Percentiles rank a stretch among this genome's conserved stretches.
phyloP scores from a whole-genome alignment of 306 rosid species.

The Pterocarpus macrocarpus region DNA sequence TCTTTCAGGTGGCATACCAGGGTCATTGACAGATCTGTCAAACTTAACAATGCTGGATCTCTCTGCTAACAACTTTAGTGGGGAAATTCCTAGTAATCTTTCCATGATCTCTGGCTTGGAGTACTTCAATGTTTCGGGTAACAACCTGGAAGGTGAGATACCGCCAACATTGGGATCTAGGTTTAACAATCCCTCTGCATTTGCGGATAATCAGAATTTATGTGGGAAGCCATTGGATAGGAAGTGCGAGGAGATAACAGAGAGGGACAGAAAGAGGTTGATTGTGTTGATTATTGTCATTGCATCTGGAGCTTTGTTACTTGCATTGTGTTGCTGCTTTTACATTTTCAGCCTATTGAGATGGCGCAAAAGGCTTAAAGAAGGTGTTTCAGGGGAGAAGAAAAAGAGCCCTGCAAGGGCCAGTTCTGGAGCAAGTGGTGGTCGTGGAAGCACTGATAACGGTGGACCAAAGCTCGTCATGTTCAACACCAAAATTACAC shows the following conservation, averaged over 20 bases:
- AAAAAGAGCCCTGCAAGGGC: constrained; percentile 83
- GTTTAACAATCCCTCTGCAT: constrained; percentile 67
- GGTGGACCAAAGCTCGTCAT: constrained; percentile 90
- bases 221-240: constrained; percentile 78
- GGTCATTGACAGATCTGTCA: constrained; percentile 63
- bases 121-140: constrained; percentile 78
- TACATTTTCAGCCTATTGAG: constrained; percentile 78
- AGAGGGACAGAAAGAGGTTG: constrained; percentile 63
- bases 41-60: constrained; percentile 73
- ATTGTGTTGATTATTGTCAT: constrained; percentile 65
- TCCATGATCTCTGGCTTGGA: constrained; percentile 59
- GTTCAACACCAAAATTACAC: constrained; percentile 89
- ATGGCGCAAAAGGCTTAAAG: constrained; percentile 86
- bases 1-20: constrained; percentile 78
- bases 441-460: constrained; percentile 83
- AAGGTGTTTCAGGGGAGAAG: constrained; percentile 76
- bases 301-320: constrained; percentile 63
- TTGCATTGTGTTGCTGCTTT: constrained; percentile 82
- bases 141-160: constrained; percentile 79
- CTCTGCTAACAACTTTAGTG: constrained; percentile 83
- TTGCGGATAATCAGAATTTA: constrained; percentile 62
- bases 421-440: constrained; percentile 88
- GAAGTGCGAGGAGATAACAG: constrained; percentile 50
- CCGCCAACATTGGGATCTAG: constrained; percentile 73
- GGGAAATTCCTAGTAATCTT: constrained; percentile 70